These are phyloP conservation scores for Corrigiola litoralis DNA, from an alignment of 179 eudicot species.

Conservation along the genomic window DNA sequence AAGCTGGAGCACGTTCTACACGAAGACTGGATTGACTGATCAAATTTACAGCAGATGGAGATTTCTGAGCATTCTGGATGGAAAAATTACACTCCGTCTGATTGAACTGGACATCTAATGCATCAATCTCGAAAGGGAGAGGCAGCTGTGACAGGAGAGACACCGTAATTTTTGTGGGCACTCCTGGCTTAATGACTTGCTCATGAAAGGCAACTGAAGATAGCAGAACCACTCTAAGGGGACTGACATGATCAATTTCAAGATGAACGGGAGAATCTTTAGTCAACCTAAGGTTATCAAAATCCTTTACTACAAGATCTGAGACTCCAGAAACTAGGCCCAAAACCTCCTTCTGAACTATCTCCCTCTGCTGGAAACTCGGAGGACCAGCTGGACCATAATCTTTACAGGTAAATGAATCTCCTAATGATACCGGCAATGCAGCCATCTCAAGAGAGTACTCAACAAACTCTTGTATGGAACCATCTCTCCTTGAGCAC, in stretches of 20 bases:
- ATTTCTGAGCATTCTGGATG: slow-evolving; percentile 55
- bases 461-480: slow-evolving; percentile 69
- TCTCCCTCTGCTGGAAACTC: slow-evolving; percentile 59
- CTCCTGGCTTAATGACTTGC: slow-evolving; percentile 79
- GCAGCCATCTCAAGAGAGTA: slow-evolving; percentile 99
- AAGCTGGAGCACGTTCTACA: slow-evolving; percentile 64
- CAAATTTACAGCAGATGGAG: slow-evolving; percentile 29
- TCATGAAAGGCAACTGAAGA: slow-evolving; percentile 95
- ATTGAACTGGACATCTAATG: slow-evolving; percentile 85
- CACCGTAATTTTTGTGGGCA: slow-evolving; percentile 52
- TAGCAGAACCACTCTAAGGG: slow-evolving; percentile 78
- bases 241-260: slow-evolving; percentile 94
- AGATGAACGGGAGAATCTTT: slow-evolving; percentile 64
- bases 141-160: slow-evolving; percentile 86
- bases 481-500: slow-evolving; percentile 65
- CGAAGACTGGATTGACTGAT: slow-evolving; percentile 40
- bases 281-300: slow-evolving; percentile 31
- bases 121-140: slow-evolving; percentile 63
- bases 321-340: slow-evolving; percentile 51
- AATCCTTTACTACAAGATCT: slow-evolving; percentile 29
- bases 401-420: slow-evolving; percentile 38
- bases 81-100: slow-evolving; percentile 73
- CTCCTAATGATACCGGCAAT: slow-evolving; percentile 56
- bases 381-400: slow-evolving; percentile 91
- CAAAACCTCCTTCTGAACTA: slow-evolving; percentile 69